Conservation (phyloP, 495 filamentous ascomycete genomes). For the Penicillium mononematosum region DNA sequence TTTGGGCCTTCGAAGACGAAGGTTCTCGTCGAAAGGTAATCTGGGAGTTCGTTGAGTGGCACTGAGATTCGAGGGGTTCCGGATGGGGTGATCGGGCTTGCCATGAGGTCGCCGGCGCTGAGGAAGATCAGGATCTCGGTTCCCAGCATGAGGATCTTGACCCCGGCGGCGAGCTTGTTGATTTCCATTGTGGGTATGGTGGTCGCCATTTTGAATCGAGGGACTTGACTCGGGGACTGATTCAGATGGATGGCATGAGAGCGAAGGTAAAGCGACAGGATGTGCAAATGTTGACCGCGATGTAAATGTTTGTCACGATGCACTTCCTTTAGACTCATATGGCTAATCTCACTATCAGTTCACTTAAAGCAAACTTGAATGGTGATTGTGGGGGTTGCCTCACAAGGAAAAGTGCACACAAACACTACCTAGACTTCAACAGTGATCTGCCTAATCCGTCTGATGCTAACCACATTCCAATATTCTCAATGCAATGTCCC, state of each 20-base stretch:
- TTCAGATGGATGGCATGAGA: neutral
- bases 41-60: neutral
- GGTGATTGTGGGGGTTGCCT: neutral
- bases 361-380: neutral
- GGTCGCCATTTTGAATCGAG: neutral
- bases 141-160: neutral
- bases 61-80: neutral
- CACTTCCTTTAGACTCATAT: neutral
- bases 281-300: neutral
- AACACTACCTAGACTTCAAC: neutral
- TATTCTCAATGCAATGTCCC: neutral
- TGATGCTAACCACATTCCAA: neutral
- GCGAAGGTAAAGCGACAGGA: neutral
- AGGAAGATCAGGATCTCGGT: neutral
- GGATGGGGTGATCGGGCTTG: neutral
- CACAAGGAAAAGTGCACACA: neutral
- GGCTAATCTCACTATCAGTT: neutral
- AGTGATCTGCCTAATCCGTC: neutral
- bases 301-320: neutral
- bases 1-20: constrained; percentile 4
- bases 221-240: neutral
- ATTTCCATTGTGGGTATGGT: neutral
- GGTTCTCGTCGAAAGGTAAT: neutral
- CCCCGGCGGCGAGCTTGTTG: neutral
- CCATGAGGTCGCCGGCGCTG: neutral